phyloP scores from a whole-genome alignment of 257 asterid species.

The Pogostemon cablin region DNA sequence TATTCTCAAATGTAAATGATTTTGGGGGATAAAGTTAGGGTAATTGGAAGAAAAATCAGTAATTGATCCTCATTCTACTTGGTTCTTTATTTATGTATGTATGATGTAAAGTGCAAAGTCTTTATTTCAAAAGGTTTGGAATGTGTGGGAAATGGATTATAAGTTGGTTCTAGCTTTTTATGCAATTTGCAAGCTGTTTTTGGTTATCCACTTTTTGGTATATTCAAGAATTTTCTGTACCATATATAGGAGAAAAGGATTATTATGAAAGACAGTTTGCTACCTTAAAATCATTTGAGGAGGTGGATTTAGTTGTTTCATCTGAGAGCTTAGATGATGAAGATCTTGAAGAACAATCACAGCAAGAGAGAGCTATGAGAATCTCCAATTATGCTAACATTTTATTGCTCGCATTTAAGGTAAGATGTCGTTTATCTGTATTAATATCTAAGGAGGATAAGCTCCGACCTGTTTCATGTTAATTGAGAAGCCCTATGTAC shows the following conservation, averaged over 20 bases:
- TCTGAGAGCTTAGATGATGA: constrained; percentile 59
- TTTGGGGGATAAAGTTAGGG: not conserved
- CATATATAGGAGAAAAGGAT: constrained; percentile 64
- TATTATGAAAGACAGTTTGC: constrained; percentile 81
- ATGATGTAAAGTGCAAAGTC: not conserved
- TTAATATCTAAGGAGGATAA: not conserved
- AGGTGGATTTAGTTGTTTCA: constrained; percentile 54
- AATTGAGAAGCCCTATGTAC: not conserved
- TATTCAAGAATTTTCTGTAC: not conserved
- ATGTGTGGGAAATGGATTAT: not conserved
- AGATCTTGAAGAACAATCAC: constrained; percentile 61
- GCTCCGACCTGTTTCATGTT: not conserved
- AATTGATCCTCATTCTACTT: not conserved
- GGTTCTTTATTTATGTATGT: not conserved
- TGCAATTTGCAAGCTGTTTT: not conserved
- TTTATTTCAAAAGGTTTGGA: not conserved
- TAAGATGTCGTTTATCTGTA: constrained; percentile 27
- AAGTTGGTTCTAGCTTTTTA: constrained; percentile 7
- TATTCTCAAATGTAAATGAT: too few species aligned
- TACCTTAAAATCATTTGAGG: constrained; percentile 78
- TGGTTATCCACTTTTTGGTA: not conserved
- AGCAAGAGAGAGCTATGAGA: constrained; percentile 86
- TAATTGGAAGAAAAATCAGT: too few species aligned
- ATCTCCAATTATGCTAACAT: constrained; percentile 81
- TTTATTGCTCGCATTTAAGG: constrained; percentile 76